These are phyloP conservation scores for Xylariales sp. DNA, from an alignment of 2,329 filamentous ascomycete genomes.

Conservation along the genomic window DNA sequence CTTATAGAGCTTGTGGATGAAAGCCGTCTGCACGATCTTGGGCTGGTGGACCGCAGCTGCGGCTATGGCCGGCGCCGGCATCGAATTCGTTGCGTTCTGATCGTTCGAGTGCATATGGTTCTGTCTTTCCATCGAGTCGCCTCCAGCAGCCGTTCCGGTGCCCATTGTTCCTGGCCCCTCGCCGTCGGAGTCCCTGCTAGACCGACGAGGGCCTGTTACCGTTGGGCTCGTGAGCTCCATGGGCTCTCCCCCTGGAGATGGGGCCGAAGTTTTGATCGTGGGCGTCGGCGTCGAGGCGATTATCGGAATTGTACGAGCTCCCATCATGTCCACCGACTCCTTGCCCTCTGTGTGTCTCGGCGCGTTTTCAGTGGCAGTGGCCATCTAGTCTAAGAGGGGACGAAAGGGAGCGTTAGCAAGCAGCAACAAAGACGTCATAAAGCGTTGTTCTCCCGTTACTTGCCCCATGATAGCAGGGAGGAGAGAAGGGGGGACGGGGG, in stretches of 20 bases:
- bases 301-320: constrained; percentile 53
- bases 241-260: constrained; percentile 49
- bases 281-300: constrained; percentile 38
- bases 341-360: constrained; percentile 37
- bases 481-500: not conserved
- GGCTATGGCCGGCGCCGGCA: constrained; percentile 53
- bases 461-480: constrained; percentile 6
- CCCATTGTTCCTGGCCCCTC: no score
- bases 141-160: no score
- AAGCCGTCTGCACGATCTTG: constrained; percentile 96
- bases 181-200: constrained; percentile 39
- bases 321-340: constrained; percentile 39
- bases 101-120: constrained; percentile 36
- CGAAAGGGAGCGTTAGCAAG: no score
- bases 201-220: constrained; percentile 36
- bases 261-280: constrained; percentile 54
- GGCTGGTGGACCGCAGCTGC: constrained; percentile 81
- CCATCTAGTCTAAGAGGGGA: constrained; percentile 41
- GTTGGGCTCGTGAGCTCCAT: constrained; percentile 58
- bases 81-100: constrained; percentile 29
- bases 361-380: constrained; percentile 47
- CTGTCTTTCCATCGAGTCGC: constrained; percentile 30
- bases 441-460: no score
- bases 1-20: constrained; percentile 99
- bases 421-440: no score